These are phyloP conservation scores for Solanum arcanum DNA, from an alignment of 257 asterid genomes.

Conservation along the genomic window DNA sequence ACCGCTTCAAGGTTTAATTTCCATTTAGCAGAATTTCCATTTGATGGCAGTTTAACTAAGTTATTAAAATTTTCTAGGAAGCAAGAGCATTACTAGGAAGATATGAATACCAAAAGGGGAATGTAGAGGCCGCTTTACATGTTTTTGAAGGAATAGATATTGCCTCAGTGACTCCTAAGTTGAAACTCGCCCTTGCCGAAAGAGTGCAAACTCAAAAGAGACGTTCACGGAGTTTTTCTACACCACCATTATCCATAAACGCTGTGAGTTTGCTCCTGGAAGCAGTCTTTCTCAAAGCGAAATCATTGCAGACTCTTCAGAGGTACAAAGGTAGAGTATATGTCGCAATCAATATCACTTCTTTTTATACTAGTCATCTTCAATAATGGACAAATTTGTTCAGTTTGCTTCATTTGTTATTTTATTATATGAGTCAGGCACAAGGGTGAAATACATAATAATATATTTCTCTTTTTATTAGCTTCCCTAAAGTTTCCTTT, in stretches of 20 bases:
- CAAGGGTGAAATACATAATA: not conserved
- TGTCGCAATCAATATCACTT: not conserved
- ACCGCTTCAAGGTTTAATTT: not conserved
- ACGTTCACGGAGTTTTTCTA: constrained; percentile 35
- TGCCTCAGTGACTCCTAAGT: constrained; percentile 56
- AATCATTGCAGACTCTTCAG: constrained; percentile 72
- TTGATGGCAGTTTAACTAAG: not conserved
- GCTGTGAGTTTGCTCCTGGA: constrained; percentile 82
- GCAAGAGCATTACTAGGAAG: constrained; percentile 94
- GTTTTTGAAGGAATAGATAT: constrained; percentile 92
- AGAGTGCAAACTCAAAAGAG: constrained; percentile 43
- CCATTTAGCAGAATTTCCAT: not conserved
- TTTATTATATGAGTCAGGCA: not conserved
- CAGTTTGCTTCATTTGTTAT: not conserved
- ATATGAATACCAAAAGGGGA: constrained; percentile 84
- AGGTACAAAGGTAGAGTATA: constrained; percentile 57
- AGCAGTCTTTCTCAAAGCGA: constrained; percentile 77
- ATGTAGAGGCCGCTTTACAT: constrained; percentile 77
- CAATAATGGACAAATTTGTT: not conserved
- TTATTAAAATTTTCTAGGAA: constrained; percentile 41
- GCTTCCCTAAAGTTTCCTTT: not conserved
- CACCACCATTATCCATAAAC: constrained; percentile 62
- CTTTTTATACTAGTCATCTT: not conserved
- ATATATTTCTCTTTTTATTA: not conserved
- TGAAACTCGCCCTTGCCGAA: constrained; percentile 53